Percentiles rank a stretch among this genome's conserved stretches.
Evolutionary conservation across 345 rosid species (phyloP).

Genomic region (Sonneratia alba): DNA sequence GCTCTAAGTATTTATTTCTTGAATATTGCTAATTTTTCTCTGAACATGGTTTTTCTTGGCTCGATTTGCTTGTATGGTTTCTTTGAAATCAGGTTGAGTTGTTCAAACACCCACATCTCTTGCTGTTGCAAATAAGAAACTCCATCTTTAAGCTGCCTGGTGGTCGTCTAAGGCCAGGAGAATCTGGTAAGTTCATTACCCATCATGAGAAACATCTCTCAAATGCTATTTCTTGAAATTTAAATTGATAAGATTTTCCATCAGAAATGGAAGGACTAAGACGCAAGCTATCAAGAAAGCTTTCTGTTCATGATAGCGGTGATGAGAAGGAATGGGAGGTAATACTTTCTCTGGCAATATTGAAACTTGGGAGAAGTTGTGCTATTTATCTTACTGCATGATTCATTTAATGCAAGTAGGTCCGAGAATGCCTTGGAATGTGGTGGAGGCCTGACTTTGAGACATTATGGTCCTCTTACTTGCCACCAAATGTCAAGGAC

Average conservation of each 20-base stretch:
- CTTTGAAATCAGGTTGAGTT: conserved; percentile 56
- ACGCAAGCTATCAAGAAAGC: conserved; percentile 70
- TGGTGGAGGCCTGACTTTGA: conserved; percentile 93
- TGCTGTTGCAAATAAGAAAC: conserved; percentile 64
- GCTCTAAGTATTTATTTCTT: not conserved
- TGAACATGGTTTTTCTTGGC: not conserved
- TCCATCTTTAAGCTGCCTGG: conserved; percentile 73
- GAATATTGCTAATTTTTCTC: not conserved
- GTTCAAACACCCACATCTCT: conserved; percentile 77
- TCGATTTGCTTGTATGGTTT: not conserved
- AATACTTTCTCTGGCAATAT: not conserved
- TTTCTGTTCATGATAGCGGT: conserved; percentile 31
- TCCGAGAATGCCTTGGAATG: conserved; percentile 74
- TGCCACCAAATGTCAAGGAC: conserved; percentile 44
- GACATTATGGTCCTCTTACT: conserved; percentile 45
- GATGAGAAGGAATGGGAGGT: conserved; percentile 59
- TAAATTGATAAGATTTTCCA: not conserved
- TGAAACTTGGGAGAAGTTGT: not conserved
- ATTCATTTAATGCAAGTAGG: conserved; percentile 21
- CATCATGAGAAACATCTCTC: not conserved
- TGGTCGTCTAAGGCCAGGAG: conserved; percentile 68
- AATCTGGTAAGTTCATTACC: conserved; percentile 46
- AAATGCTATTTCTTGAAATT: not conserved
- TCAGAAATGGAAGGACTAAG: conserved; percentile 61
- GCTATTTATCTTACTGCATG: conserved; percentile 6